Evolutionary conservation across 75 land plant species (phyloP).

Genomic region (Pseudotsuga menziesii): DNA sequence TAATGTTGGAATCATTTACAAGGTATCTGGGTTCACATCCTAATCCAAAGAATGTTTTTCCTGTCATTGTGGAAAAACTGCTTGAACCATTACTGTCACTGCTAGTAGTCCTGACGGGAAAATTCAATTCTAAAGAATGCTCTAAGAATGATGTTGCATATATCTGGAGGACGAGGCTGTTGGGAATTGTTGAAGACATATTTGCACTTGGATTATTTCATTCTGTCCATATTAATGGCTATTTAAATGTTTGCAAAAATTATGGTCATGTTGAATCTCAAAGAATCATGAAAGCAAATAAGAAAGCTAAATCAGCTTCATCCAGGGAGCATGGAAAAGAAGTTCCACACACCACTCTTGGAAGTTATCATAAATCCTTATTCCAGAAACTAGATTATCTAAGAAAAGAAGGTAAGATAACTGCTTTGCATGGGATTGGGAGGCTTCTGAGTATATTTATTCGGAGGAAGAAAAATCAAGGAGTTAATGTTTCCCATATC

Average conservation of each 20-base stretch:
- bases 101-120: no score
- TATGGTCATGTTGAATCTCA: conserved; percentile 6
- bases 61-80: no score
- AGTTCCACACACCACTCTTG: conserved; percentile 14
- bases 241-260: conserved; percentile 24
- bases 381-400: conserved; percentile 48
- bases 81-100: no score
- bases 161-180: conserved; percentile 15
- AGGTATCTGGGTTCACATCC: conserved; percentile 48
- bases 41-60: conserved; percentile 15
- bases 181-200: conserved; percentile 39
- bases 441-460: conserved; percentile 37
- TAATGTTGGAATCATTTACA: conserved; percentile 47
- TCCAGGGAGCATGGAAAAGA: background rate
- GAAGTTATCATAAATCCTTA: conserved; percentile 68
- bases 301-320: no score
- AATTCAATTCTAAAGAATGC: background rate
- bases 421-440: conserved; percentile 40
- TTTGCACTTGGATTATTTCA: conserved; percentile 68
- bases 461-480: conserved; percentile 22
- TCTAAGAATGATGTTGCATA: background rate
- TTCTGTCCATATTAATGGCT: conserved; percentile 62
- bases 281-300: no score
- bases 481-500: conserved; percentile 4
- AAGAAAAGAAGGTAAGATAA: conserved; percentile 22